A percentile compares a stretch with the other conserved stretches of the same genome.
phyloP scores from a whole-genome alignment of 2,329 filamentous ascomycete genomes.

The Botrytis paeoniae region DNA sequence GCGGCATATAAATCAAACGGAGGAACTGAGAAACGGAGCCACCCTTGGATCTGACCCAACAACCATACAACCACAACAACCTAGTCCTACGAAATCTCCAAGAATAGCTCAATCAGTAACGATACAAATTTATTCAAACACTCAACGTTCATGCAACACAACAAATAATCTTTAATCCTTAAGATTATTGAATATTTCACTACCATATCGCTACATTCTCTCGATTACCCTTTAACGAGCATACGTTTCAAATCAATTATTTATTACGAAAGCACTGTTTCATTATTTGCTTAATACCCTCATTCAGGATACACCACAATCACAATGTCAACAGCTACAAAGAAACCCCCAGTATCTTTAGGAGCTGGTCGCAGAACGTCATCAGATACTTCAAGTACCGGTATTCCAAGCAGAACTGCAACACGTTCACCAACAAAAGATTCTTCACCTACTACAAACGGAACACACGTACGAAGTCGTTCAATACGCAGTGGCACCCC shows the following conservation, averaged over 20 bases:
- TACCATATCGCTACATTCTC: not conserved
- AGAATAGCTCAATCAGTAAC: conserved; percentile 1
- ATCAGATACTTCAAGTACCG: conserved; percentile 31
- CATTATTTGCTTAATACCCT: not conserved
- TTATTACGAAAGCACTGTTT: not conserved
- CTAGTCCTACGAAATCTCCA: not conserved
- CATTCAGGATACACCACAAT: conserved; percentile 4
- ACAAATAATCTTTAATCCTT: not conserved
- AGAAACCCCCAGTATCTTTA: conserved; percentile 39
- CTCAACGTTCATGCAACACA: conserved; percentile 8
- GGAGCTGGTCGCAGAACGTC: conserved; percentile 32
- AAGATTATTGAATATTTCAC: not conserved
- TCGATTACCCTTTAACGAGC: not conserved
- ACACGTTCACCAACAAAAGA: conserved; percentile 34
- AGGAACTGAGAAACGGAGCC: not conserved
- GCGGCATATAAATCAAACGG: not conserved
- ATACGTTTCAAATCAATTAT: conserved; percentile 1
- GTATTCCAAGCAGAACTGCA: conserved; percentile 22
- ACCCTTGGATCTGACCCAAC: not conserved
- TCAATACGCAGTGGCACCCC: conserved; percentile 64
- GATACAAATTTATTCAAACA: not conserved
- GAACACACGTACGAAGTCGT: conserved; percentile 53
- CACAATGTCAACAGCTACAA: conserved; percentile 44
- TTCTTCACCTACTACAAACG: conserved; percentile 31
- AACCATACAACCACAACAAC: not conserved